Percentiles rank a stretch among this genome's conserved stretches.
Conservation (phyloP, 805 yeast genomes). For the Nakazawaea siamensis region DNA sequence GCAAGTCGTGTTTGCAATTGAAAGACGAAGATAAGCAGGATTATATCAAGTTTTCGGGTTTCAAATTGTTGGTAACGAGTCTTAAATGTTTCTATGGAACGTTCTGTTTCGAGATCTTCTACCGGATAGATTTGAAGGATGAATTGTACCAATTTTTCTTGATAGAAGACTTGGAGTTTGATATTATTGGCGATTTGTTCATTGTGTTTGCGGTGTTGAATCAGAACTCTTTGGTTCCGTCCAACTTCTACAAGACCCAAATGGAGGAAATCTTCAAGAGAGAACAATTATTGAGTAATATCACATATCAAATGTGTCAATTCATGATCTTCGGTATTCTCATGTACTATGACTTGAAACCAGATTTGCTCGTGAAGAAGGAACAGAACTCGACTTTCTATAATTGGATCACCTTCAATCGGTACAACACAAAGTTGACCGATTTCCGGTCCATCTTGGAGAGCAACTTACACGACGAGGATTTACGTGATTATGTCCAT, state of each 20-base stretch:
- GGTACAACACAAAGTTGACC: conserved; percentile 15
- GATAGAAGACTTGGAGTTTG: conserved; percentile 5
- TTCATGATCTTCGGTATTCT: conserved; percentile 3
- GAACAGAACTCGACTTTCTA: conserved; percentile 18
- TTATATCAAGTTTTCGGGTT: background rate
- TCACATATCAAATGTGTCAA: conserved; percentile 8
- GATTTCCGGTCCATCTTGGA: background rate
- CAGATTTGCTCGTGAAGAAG: conserved; percentile 7
- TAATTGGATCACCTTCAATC: conserved; percentile 23
- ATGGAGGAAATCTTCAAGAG: background rate
- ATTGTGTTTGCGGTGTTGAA: conserved; percentile 6
- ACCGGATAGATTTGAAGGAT: conserved; percentile 8
- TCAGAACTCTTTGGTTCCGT: conserved; percentile 3
- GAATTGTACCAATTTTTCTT: conserved; percentile 6
- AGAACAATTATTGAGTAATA: conserved; percentile 4
- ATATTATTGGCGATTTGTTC: conserved; percentile 5
- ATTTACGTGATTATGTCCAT: background rate
- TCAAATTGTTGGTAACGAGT: conserved; percentile 5
- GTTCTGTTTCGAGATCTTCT: conserved; percentile 7
- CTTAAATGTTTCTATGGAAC: conserved; percentile 5
- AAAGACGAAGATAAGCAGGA: conserved; percentile 1
- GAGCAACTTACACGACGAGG: conserved; percentile 1
- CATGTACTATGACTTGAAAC: conserved; percentile 6
- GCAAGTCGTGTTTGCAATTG: background rate
- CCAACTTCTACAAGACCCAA: conserved; percentile 4